Percentiles rank a stretch among this genome's conserved stretches.
Evolutionary conservation across 73 alveolate species (phyloP).

Genomic region (Paramecium primaurelia): DNA sequence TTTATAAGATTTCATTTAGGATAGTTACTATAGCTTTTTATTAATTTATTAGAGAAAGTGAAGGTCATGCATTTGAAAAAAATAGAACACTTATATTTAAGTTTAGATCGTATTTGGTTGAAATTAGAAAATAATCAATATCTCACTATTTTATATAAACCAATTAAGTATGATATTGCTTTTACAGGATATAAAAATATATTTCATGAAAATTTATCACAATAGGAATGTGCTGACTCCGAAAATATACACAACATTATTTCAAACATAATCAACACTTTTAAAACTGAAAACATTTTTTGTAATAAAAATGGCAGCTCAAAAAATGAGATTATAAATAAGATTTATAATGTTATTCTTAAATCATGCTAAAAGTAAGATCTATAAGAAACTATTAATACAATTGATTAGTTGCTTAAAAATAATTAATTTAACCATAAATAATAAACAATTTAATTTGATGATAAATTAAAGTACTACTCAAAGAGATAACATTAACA

Average conservation of each 20-base stretch:
- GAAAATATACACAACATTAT: too few species aligned
- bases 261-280: neutral
- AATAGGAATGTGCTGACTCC: neutral
- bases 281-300: too few species aligned
- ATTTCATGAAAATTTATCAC: neutral
- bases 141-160: neutral
- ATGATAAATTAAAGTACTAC: neutral
- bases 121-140: neutral
- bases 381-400: neutral
- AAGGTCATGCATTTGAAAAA: neutral
- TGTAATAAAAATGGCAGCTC: neutral
- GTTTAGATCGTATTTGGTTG: neutral
- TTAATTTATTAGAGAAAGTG: neutral
- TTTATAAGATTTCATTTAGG: neutral
- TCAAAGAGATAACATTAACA: neutral
- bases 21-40: neutral
- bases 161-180: neutral
- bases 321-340: neutral
- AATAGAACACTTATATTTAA: neutral
- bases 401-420: neutral
- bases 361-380: neutral
- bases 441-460: neutral
- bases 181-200: neutral
- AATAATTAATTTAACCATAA: neutral
- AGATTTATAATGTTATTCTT: neutral